These are phyloP conservation scores for Candida glucosophila DNA, from an alignment of 1,139 yeast genomes.

Conservation along the genomic window DNA sequence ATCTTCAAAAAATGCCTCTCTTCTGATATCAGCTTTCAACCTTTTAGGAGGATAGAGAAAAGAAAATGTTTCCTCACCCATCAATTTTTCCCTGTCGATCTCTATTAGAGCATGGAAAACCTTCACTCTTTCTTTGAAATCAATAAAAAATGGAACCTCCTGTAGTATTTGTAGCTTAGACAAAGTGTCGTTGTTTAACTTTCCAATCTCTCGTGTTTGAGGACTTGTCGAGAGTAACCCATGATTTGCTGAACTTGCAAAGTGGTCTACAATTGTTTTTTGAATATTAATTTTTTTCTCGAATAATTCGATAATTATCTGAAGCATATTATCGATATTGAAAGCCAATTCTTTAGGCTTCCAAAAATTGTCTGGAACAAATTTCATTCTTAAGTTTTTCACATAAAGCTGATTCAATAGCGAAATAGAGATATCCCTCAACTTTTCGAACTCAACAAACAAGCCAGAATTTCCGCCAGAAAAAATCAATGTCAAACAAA, in stretches of 20 bases:
- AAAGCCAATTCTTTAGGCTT: slow-evolving; percentile 19
- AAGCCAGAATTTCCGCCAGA: slow-evolving; percentile 12
- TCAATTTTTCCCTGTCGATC: slow-evolving; percentile 32
- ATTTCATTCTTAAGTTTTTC: slow-evolving; percentile 58
- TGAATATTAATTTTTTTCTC: slow-evolving; percentile 12
- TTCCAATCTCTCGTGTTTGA: slow-evolving; percentile 3
- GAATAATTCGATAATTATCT: slow-evolving; percentile 33
- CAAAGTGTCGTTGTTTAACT: slow-evolving; percentile 5
- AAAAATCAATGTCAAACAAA: slow-evolving; percentile 52
- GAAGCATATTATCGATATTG: slow-evolving; percentile 22
- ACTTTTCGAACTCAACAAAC: slow-evolving; percentile 12
- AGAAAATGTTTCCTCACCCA: slow-evolving; percentile 8
- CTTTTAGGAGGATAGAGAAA: slow-evolving; percentile 9
- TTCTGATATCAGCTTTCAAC: slow-evolving; percentile 48
- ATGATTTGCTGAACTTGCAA: slow-evolving; percentile 3
- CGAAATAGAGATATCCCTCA: slow-evolving; percentile 35
- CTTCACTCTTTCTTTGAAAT: slow-evolving; percentile 65
- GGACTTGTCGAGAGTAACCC: neutral
- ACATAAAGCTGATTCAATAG: slow-evolving; percentile 62
- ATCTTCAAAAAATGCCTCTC: slow-evolving; percentile 66
- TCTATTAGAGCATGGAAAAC: slow-evolving; percentile 61
- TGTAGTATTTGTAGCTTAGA: slow-evolving; percentile 43
- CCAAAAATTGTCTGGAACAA: slow-evolving; percentile 56
- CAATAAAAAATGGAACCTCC: slow-evolving; percentile 69
- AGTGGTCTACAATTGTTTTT: slow-evolving; percentile 10